phyloP scores from a whole-genome alignment of 2,329 filamentous ascomycete species.

The Penicillium frequentans region DNA sequence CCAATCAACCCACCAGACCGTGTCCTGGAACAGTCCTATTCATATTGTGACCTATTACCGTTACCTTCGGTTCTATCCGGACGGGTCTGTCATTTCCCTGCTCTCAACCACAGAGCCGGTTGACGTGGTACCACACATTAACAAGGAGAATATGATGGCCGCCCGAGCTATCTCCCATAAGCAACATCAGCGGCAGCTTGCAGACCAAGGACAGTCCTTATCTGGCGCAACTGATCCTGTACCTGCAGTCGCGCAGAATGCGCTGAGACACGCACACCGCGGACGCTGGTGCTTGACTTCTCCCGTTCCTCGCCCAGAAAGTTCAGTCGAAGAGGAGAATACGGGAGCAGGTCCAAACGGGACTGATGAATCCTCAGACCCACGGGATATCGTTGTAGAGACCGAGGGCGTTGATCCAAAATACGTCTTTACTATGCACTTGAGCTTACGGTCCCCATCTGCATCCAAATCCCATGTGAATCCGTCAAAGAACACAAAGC shows the following conservation, averaged over 20 bases:
- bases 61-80: constrained; percentile 91
- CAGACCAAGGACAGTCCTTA: constrained; percentile 38
- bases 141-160: constrained; percentile 62
- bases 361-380: constrained; percentile 23
- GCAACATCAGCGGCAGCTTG: constrained; percentile 41
- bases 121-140: constrained; percentile 85
- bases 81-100: constrained; percentile 79
- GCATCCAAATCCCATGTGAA: constrained; percentile 48
- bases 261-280: constrained; percentile 68
- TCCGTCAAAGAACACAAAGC: constrained; percentile 74
- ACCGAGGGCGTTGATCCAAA: constrained; percentile 77
- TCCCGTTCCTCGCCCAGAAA: constrained; percentile 33
- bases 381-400: constrained; percentile 72
- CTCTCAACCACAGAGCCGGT: constrained; percentile 77
- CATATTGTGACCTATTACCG: constrained; percentile 98
- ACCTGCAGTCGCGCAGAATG: constrained; percentile 43
- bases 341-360: constrained; percentile 37
- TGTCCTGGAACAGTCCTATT: constrained; percentile 78
- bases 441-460: constrained; percentile 62
- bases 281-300: constrained; percentile 68
- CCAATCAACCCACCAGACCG: constrained; percentile 62
- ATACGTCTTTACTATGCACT: constrained; percentile 82
- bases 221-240: constrained; percentile 32
- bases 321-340: constrained; percentile 13
- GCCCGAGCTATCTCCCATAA: constrained; percentile 33